Evolutionary conservation across 2,329 filamentous ascomycete species (phyloP).

Genomic region (Aspergillus ochraceus): DNA sequence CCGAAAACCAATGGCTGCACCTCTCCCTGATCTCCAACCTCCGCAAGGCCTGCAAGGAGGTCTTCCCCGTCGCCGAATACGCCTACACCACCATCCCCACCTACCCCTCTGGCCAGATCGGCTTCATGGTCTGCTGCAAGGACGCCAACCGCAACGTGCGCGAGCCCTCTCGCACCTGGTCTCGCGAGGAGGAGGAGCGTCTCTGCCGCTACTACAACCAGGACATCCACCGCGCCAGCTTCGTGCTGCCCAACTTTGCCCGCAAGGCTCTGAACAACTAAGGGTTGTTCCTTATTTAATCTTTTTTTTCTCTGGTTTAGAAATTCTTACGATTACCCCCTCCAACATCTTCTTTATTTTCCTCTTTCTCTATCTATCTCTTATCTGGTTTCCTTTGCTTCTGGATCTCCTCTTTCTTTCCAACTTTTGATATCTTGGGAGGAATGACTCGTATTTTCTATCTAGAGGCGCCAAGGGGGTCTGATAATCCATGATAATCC

Average conservation of each 20-base stretch:
- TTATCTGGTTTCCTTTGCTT: background rate
- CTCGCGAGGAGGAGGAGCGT: conserved; percentile 84
- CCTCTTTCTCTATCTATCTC: background rate
- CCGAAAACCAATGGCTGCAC: conserved; percentile 99
- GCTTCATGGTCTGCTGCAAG: conserved; percentile 99
- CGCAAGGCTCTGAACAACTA: conserved; percentile 61
- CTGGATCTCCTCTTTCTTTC: conserved; percentile 2
- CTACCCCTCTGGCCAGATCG: conserved; percentile 98
- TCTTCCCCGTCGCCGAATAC: conserved; percentile 98
- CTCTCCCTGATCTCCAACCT: conserved; percentile 89
- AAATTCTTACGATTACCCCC: conserved; percentile 22
- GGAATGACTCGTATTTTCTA: conserved; percentile 1
- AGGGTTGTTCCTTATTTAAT: background rate
- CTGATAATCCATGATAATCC: conserved; percentile 19
- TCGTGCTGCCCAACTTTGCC: conserved; percentile 91
- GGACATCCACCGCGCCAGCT: conserved; percentile 92
- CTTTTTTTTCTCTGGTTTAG: conserved; percentile 13
- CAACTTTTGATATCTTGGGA: conserved; percentile 8
- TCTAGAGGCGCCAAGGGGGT: conserved; percentile 10
- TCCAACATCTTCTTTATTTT: conserved; percentile 9
- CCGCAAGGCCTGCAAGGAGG: conserved; percentile 93
- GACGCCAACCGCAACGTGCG: conserved; percentile 80
- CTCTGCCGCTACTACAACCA: conserved; percentile 97
- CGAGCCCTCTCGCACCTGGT: conserved; percentile 79
- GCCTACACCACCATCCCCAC: conserved; percentile 98